phyloP scores from a whole-genome alignment of 2,329 filamentous ascomycete species.

The Cladosporium austrohemisphaericum region DNA sequence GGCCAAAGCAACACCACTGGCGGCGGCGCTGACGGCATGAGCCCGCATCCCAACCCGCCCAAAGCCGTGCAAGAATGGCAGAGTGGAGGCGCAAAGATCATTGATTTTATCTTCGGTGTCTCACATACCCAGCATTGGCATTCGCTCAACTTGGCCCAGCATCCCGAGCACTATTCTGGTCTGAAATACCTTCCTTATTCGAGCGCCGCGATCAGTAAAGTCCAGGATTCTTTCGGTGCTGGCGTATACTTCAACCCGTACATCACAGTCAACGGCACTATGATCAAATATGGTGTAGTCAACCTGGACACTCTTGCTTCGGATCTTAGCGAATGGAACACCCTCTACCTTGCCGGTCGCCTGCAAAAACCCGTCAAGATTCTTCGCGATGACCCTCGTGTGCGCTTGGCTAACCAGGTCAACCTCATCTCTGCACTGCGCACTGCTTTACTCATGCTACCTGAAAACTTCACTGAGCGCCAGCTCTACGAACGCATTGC shows the following conservation, averaged over 20 bases:
- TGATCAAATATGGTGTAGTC: conserved; percentile 98
- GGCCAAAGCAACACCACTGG: conserved; percentile 58
- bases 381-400: conserved; percentile 83
- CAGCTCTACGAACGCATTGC: conserved; percentile 89
- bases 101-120: conserved; percentile 97
- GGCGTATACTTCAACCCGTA: conserved; percentile 98
- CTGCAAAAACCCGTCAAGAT: conserved; percentile 98
- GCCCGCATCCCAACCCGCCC: conserved; percentile 78
- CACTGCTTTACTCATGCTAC: conserved; percentile 81
- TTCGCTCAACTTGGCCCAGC: conserved; percentile 81
- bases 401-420: conserved; percentile 91
- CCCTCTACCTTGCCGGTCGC: conserved; percentile 90
- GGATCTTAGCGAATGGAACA: conserved; percentile 88
- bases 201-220: conserved; percentile 75
- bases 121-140: conserved; percentile 96
- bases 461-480: conserved; percentile 77
- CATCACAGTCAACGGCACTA: conserved; percentile 86
- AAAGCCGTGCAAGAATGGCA: conserved; percentile 79
- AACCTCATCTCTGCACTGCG: conserved; percentile 90
- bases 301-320: conserved; percentile 84
- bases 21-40: conserved; percentile 48
- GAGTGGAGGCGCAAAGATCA: conserved; percentile 87
- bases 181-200: conserved; percentile 67
- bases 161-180: conserved; percentile 88
- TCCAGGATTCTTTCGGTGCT: conserved; percentile 85